Percentiles rank a stretch among this genome's conserved stretches.
phyloP scores from a whole-genome alignment of 805 yeast species.

The Ogataea trehaloabstinens region DNA sequence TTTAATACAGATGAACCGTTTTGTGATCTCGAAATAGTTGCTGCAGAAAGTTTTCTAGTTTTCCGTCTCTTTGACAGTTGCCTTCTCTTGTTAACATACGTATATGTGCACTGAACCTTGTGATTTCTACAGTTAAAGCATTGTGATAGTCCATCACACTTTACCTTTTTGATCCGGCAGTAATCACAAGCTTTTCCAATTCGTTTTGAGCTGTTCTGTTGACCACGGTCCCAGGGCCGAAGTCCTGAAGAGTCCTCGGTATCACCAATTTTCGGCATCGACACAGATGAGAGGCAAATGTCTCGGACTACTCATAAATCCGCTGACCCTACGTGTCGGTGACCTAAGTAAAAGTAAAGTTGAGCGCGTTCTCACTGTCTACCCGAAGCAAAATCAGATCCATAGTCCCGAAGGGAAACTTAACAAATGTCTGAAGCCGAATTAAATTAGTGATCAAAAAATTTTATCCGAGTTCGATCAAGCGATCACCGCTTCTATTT shows the following conservation, averaged over 20 bases:
- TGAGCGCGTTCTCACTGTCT: no score
- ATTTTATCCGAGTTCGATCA: no score
- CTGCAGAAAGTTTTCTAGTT: not conserved
- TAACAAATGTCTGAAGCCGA: no score
- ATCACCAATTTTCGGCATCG: no score
- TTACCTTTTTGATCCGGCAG: conserved; percentile 48
- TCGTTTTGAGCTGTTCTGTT: conserved; percentile 19
- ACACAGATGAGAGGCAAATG: no score
- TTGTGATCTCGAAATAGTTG: not conserved
- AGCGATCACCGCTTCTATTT: no score
- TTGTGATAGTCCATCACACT: conserved; percentile 46
- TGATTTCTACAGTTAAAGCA: conserved; percentile 42
- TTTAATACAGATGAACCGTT: not conserved
- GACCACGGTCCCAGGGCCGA: not conserved
- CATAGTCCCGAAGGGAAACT: no score
- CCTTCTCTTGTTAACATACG: conserved; percentile 32
- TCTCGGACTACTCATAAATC: no score
- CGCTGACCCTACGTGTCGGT: no score
- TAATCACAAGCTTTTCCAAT: conserved; percentile 48
- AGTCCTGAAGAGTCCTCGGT: not conserved
- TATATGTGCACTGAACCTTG: conserved; percentile 35
- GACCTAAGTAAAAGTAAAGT: no score
- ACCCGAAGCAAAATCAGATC: no score
- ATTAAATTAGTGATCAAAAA: no score
- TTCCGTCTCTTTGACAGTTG: conserved; percentile 5